Evolutionary conservation across 495 filamentous ascomycete genomes (phyloP), one percentile per base, ranked within the genome.

Genomic region (Chaetomium fimeti): DNA sequence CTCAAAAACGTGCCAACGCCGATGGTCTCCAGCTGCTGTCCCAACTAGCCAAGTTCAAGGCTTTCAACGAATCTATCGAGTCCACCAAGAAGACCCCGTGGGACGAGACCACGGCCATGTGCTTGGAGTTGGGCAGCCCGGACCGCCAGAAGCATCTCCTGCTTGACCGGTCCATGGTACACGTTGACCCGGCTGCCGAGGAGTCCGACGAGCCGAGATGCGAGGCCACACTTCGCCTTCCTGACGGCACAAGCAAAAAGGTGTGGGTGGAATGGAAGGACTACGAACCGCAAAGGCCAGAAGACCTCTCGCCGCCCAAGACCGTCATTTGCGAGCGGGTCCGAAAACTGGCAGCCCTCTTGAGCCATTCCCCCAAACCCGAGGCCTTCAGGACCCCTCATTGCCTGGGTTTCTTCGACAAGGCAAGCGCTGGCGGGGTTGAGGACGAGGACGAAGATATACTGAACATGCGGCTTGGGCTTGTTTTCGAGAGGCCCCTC

Each of bases 241-340:
- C 71, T 8, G 71, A 61, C 24, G 69, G 72, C 32, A 24, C 13
- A 0, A 58, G 28, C 20, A 76, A 74, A 57, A 72, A 69, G 43
- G 77, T 81, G 2, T 81, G 78, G 78, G 69, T 81, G 7, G 78
- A 81, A 62, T 81, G 78, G 78, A 81, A 79, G 65, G 77, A 79
- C 48, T 81, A 79, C 54, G 78, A 79, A 38, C 66, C 67, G 2
- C 73, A 72, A 52, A 51, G 68, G 16, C 74, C 74, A 18, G 68
- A 65, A 11, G 74, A 76, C 52, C 48, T 71, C 9, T 70, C 68
- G 16, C 66, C 72, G 1, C 67, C 75, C 48, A 74, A 77, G 62
- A 54, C 69, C 11, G 72, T 75, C 25, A 78, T 79, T 29, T 42
- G 76, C 18, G 70, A 75, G 48, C 62, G 77, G 20, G 77, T 79